phyloP scores from a whole-genome alignment of 2,329 filamentous ascomycete genomes.

The Trichoderma simmonsii region DNA sequence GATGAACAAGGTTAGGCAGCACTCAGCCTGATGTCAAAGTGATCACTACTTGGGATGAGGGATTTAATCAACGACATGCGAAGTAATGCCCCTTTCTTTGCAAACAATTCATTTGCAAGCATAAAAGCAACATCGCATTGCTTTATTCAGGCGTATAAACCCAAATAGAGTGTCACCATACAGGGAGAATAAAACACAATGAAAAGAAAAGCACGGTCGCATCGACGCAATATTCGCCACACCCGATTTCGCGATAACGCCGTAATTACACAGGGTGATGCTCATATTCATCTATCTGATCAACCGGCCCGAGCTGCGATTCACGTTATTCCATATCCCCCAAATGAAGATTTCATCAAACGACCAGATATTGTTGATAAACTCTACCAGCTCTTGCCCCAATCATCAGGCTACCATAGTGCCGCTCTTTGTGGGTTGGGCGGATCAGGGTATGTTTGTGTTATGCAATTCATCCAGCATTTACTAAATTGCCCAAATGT shows the following conservation, averaged over 20 bases:
- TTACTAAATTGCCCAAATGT: background rate
- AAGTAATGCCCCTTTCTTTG: background rate
- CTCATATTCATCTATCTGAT: background rate
- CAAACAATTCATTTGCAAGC: background rate
- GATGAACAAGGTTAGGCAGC: background rate
- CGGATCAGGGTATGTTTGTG: background rate
- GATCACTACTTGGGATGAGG: background rate
- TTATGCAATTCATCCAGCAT: background rate
- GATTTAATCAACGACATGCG: background rate
- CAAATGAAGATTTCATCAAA: background rate
- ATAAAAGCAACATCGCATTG: background rate
- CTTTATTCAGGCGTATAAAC: background rate
- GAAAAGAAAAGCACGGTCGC: background rate
- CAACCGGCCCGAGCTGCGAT: background rate
- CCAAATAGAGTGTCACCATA: background rate
- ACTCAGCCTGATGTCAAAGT: background rate
- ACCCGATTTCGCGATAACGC: background rate
- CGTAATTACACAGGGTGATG: background rate
- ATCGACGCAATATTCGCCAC: background rate
- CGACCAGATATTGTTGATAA: background rate
- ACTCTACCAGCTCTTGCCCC: background rate
- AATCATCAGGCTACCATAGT: background rate
- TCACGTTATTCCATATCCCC: background rate
- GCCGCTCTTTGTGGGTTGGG: background rate
- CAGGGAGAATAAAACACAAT: background rate